Conservation (phyloP, 148 eudicot species). For the Camellia granthamiana region DNA sequence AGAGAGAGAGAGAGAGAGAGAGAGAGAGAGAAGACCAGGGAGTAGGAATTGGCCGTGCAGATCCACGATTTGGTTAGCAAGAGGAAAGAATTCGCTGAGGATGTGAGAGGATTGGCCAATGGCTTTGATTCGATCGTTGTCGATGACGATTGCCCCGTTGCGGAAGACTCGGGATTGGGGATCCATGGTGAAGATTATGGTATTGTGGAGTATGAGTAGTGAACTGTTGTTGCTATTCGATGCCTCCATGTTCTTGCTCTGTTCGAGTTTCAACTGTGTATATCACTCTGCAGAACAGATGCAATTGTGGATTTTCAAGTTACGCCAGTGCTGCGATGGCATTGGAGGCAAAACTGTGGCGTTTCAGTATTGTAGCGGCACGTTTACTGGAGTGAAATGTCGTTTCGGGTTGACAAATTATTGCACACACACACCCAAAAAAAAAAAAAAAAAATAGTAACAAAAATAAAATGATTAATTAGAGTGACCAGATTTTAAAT, state of each 20-base stretch:
- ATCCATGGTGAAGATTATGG: slow-evolving; percentile 75
- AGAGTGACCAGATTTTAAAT: no score
- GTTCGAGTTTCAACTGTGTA: background rate
- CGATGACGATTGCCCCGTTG: slow-evolving; percentile 63
- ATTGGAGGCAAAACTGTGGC: no score
- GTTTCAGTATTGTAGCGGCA: no score
- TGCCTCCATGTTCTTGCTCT: slow-evolving; percentile 7
- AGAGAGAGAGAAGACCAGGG: slow-evolving; percentile 41
- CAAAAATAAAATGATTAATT: no score
- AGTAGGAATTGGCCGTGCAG: slow-evolving; percentile 56
- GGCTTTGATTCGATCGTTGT: slow-evolving; percentile 47
- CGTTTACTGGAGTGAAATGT: no score
- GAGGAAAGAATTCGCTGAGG: slow-evolving; percentile 35
- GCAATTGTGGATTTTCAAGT: background rate
- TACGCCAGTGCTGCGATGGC: no score
- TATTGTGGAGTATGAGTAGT: slow-evolving; percentile 43
- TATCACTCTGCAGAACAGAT: background rate
- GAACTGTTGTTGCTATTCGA: background rate
- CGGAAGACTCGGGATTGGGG: slow-evolving; percentile 42
- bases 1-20: background rate
- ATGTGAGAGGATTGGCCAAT: slow-evolving; percentile 60
- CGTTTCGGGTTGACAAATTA: no score
- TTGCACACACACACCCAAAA: no score
- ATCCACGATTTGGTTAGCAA: slow-evolving; percentile 33
- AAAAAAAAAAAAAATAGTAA: no score